Conservation (phyloP, 805 yeast species). For the Wickerhamomyces tratensis region DNA sequence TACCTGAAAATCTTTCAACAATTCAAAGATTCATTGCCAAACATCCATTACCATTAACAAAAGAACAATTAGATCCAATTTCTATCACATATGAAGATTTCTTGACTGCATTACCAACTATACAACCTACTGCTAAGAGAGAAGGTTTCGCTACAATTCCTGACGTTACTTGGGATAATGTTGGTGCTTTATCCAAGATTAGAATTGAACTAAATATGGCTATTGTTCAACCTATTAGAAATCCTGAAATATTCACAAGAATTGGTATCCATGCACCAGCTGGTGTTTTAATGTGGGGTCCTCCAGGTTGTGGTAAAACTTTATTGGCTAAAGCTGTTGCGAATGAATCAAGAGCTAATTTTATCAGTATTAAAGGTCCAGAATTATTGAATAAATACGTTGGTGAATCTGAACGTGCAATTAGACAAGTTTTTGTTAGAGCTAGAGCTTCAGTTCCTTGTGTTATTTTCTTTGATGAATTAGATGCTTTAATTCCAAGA, state of each 20-base stretch:
- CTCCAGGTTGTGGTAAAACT: slow-evolving; percentile 99
- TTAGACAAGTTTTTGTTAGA: slow-evolving; percentile 84
- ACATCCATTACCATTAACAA: slow-evolving; percentile 74
- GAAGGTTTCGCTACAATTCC: slow-evolving; percentile 99
- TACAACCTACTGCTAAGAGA: slow-evolving; percentile 95
- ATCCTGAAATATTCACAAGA: slow-evolving; percentile 80
- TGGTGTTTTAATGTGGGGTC: slow-evolving; percentile 97
- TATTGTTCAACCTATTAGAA: slow-evolving; percentile 89
- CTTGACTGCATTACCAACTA: slow-evolving; percentile 74
- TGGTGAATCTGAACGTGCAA: slow-evolving; percentile 92
- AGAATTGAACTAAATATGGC: slow-evolving; percentile 94
- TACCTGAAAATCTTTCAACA: slow-evolving; percentile 39
- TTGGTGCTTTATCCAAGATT: slow-evolving; percentile 77
- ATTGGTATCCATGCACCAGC: slow-evolving; percentile 97
- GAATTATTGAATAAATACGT: slow-evolving; percentile 90
- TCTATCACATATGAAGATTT: slow-evolving; percentile 77
- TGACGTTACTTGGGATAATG: slow-evolving; percentile 91
- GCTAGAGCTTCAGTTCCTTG: slow-evolving; percentile 93
- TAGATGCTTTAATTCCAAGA: slow-evolving; percentile 92
- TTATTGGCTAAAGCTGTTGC: slow-evolving; percentile 96
- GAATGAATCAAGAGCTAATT: slow-evolving; percentile 92
- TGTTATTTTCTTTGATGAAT: slow-evolving; percentile 89
- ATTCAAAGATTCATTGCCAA: slow-evolving; percentile 62
- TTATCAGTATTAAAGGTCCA: slow-evolving; percentile 93
- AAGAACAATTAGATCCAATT: slow-evolving; percentile 66